Evolutionary conservation across 331 rosid genomes (phyloP).

Genomic region (Prunus yedoensis): DNA sequence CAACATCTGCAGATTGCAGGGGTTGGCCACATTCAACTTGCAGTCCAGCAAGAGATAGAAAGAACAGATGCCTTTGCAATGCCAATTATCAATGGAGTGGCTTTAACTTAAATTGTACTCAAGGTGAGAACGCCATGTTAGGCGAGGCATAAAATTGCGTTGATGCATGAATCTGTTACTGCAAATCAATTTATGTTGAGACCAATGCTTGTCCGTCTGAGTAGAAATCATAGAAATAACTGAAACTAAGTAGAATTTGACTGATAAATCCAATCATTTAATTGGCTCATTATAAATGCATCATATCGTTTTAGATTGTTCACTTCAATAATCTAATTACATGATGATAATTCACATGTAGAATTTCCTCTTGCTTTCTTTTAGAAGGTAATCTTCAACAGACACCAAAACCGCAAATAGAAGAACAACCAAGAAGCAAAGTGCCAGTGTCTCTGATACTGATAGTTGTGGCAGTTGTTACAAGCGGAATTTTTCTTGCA

Average conservation of each 20-base stretch:
- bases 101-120: slow-evolving; percentile 19
- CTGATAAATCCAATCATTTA: too few species aligned
- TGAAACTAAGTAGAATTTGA: too few species aligned
- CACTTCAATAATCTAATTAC: too few species aligned
- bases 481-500: slow-evolving; percentile 6
- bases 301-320: too few species aligned
- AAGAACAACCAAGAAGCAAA: background rate
- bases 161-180: background rate
- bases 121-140: slow-evolving; percentile 21
- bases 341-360: background rate
- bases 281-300: too few species aligned
- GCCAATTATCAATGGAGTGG: slow-evolving; percentile 33
- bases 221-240: too few species aligned
- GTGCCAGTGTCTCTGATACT: background rate
- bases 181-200: background rate
- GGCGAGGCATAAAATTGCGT: background rate
- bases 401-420: background rate
- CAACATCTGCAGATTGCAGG: slow-evolving; percentile 9
- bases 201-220: too few species aligned
- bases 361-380: background rate
- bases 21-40: slow-evolving; percentile 46
- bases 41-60: background rate
- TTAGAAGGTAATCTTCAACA: background rate
- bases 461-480: slow-evolving; percentile 9
- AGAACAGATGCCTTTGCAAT: too few species aligned